Conservation (phyloP, 768 basidiomycete species). For the Tulasnella sp. region DNA sequence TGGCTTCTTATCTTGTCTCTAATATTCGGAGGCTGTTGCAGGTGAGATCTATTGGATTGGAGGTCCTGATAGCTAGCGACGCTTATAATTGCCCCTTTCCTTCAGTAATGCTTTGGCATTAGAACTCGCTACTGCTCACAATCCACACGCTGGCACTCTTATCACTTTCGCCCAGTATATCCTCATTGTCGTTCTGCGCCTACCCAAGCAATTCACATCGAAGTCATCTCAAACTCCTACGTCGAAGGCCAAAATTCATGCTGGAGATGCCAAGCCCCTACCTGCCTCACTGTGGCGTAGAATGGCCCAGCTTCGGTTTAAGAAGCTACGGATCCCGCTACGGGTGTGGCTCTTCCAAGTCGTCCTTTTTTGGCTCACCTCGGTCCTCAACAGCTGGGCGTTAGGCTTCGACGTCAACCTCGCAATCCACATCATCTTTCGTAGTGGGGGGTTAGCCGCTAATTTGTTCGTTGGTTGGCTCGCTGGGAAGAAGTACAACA, state of each 20-base stretch:
- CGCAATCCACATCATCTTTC: constrained; percentile 88
- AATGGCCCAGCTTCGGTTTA: constrained; percentile 31
- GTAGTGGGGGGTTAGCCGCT: constrained; percentile 76
- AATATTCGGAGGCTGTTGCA: constrained; percentile 88
- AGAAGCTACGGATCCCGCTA: constrained; percentile 58
- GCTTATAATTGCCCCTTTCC: neutral
- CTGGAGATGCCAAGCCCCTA: neutral
- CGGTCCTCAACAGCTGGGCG: constrained; percentile 81
- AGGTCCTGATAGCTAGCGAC: constrained; percentile 20
- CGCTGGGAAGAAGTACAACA: constrained; percentile 56
- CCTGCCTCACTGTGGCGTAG: neutral
- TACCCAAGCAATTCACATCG: constrained; percentile 45
- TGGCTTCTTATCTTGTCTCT: constrained; percentile 62
- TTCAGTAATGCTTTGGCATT: constrained; percentile 69
- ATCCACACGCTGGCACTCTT: constrained; percentile 65
- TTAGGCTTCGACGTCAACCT: constrained; percentile 83
- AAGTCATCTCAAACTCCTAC: neutral
- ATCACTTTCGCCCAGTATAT: constrained; percentile 84
- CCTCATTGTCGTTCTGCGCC: constrained; percentile 60
- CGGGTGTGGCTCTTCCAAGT: constrained; percentile 70
- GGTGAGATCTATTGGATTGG: constrained; percentile 29
- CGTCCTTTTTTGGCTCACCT: constrained; percentile 65
- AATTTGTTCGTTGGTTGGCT: constrained; percentile 74
- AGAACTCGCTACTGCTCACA: constrained; percentile 57
- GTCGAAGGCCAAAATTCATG: neutral